Base-by-base conservation (phyloP, 2,329 filamentous ascomycete species). In the Fusarium buxicola region DNA sequence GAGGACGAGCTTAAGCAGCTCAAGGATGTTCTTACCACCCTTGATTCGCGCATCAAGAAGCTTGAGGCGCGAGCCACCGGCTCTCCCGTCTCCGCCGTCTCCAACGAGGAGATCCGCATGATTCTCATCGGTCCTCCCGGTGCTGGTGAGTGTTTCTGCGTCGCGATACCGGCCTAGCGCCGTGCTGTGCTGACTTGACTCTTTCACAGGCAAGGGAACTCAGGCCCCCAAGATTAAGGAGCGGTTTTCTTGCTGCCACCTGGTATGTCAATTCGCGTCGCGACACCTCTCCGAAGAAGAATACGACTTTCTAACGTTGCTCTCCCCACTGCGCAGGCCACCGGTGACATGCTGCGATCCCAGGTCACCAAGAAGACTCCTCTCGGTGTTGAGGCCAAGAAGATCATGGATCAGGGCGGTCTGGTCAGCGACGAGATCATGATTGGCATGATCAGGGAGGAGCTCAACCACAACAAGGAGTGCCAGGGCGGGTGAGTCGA, bases 341-440 rank as follows among this genome's bases (percentile, higher is more conserved):
- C 95, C 58, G 95, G 95, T 78, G 95, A 99, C 81, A 99, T 99
- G 95, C 87, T 99, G 75, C 93, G 95, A 75, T 96, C 94, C 69
- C 95, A 99, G 81, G 95, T 99, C 75, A 91, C 94, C 68, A 96
- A 96, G 83, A 97, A 98, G 89, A 99, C 95, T 55, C 81, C 91
- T 58, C 88, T 99, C 67, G 95, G 95, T 71, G 88, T 91, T 76
- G 93, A 97, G 84, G 95, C 95, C 69, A 99, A 99, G 89, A 98
- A 98, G 89, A 99, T 99, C 80, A 99, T 99, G 95, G 95, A 99
- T 76, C 91, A 94, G 77, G 95, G 95, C 72, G 94, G 94, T 70
- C 88, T 99, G 58, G 95, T 99, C 77, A 96, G 93, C 79, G 95
- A 99, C 80, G 94, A 98, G 77, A 99, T 99, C 76, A 94, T 99